Evolutionary conservation across 2,329 filamentous ascomycete species (phyloP).

Genomic region (Talaromyces amestolkiae): DNA sequence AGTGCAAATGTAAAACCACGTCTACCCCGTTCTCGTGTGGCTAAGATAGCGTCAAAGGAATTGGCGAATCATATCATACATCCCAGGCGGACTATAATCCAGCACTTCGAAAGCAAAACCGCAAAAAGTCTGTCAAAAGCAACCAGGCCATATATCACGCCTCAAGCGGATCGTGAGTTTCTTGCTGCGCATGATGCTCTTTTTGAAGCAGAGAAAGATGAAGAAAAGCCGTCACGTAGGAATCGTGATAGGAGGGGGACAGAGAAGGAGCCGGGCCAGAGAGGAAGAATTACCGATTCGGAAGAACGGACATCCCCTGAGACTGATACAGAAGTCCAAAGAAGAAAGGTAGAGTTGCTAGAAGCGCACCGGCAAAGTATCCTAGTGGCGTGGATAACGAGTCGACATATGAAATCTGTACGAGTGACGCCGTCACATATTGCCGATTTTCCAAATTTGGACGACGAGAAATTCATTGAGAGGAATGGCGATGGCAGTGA

Average conservation of each 20-base stretch:
- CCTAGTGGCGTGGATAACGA: constrained; percentile 39
- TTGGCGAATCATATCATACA: constrained; percentile 29
- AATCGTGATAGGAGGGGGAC: background rate
- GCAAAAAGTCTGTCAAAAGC: constrained; percentile 32
- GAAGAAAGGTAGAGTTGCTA: constrained; percentile 28
- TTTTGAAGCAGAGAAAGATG: constrained; percentile 10
- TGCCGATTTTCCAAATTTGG: constrained; percentile 24
- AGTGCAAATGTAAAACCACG: constrained; percentile 21
- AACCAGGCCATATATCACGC: constrained; percentile 35
- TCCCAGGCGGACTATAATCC: constrained; percentile 31
- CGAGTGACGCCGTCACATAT: constrained; percentile 33
- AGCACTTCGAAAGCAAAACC: constrained; percentile 30
- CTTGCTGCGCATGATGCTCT: constrained; percentile 27
- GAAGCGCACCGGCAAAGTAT: constrained; percentile 36
- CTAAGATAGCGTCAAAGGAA: constrained; percentile 13
- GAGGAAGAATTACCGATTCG: background rate
- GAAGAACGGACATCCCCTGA: background rate
- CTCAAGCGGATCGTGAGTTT: constrained; percentile 30
- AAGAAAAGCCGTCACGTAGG: constrained; percentile 13
- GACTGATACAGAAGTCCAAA: constrained; percentile 6
- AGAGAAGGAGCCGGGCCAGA: background rate
- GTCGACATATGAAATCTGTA: constrained; percentile 39
- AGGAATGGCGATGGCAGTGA: constrained; percentile 24
- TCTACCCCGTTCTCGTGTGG: background rate
- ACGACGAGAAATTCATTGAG: constrained; percentile 28